These are phyloP conservation scores for Cochlearia excelsa DNA, from an alignment of 345 rosid species.

Conservation along the genomic window DNA sequence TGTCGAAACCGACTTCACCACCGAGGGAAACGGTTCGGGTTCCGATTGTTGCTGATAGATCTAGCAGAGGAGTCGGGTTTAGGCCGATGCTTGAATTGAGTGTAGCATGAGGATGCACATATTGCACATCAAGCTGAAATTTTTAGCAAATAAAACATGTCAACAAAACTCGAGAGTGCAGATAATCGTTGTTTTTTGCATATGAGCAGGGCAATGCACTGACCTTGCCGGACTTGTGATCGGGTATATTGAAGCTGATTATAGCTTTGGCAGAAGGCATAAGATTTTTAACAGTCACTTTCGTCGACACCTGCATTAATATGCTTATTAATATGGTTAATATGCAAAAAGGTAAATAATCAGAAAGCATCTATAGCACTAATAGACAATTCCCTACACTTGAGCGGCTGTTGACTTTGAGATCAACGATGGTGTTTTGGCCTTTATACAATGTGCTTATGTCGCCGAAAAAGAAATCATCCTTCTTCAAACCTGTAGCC, in stretches of 20 bases:
- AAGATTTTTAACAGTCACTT: constrained; percentile 59
- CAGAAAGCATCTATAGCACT: constrained; percentile 8
- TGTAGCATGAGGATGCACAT: constrained; percentile 70
- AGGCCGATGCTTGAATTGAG: constrained; percentile 72
- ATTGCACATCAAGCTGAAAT: constrained; percentile 71
- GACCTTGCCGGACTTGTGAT: constrained; percentile 95
- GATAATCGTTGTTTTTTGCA: neutral
- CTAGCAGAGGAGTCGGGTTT: constrained; percentile 68
- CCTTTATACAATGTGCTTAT: constrained; percentile 60
- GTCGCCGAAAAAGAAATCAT: constrained; percentile 61
- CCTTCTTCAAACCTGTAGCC: constrained; percentile 70
- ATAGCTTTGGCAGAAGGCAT: constrained; percentile 57
- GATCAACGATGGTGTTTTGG: constrained; percentile 61
- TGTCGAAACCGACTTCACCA: constrained; percentile 75
- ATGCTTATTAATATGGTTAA: constrained; percentile 10
- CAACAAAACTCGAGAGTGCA: neutral
- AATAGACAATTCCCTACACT: constrained; percentile 44
- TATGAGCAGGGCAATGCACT: constrained; percentile 34
- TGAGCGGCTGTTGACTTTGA: constrained; percentile 70
- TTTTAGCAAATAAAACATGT: constrained; percentile 13
- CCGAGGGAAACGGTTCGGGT: constrained; percentile 59
- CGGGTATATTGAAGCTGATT: constrained; percentile 70
- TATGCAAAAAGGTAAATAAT: neutral
- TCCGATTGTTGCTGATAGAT: constrained; percentile 74
- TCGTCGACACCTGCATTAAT: constrained; percentile 55